phyloP scores from a whole-genome alignment of 2,329 filamentous ascomycete genomes.

The Arthrobotrys sphaeroides region DNA sequence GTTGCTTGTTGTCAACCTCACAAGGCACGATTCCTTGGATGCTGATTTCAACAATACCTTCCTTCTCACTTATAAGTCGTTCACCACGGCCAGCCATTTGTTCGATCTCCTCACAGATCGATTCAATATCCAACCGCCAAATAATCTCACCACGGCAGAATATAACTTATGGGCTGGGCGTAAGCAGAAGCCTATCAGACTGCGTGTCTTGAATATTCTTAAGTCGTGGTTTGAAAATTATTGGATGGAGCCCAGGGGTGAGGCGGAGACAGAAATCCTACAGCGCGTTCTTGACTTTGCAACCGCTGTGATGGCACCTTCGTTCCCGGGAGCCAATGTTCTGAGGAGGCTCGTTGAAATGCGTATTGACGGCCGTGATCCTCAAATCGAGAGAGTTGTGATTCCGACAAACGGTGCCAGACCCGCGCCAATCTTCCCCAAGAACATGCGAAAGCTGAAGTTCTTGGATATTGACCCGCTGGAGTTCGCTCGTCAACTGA shows the following conservation, averaged over 20 bases:
- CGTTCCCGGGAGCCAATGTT: constrained; percentile 85
- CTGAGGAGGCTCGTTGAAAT: constrained; percentile 89
- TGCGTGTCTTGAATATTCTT: constrained; percentile 95
- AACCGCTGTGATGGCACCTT: constrained; percentile 89
- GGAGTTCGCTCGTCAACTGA: constrained; percentile 96
- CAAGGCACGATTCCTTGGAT: constrained; percentile 92
- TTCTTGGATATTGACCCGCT: constrained; percentile 96
- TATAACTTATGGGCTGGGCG: constrained; percentile 88
- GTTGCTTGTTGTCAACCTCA: constrained; percentile 92
- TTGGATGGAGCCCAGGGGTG: constrained; percentile 95
- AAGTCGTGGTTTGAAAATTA: constrained; percentile 99
- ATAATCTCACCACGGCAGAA: constrained; percentile 77
- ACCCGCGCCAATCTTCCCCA: constrained; percentile 89
- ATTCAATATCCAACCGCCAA: constrained; percentile 90
- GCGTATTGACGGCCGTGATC: constrained; percentile 85
- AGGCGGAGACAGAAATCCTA: constrained; percentile 83
- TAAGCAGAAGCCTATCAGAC: constrained; percentile 95
- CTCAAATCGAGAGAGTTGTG: constrained; percentile 83
- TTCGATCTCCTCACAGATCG: constrained; percentile 92
- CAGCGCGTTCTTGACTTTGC: constrained; percentile 90
- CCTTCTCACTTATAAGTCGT: constrained; percentile 93
- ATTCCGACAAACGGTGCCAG: constrained; percentile 84
- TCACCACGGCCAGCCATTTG: constrained; percentile 87
- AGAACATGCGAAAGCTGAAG: constrained; percentile 99
- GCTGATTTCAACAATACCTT: constrained; percentile 98